phyloP scores from a whole-genome alignment of 768 basidiomycete genomes.

The Suillus americanus region DNA sequence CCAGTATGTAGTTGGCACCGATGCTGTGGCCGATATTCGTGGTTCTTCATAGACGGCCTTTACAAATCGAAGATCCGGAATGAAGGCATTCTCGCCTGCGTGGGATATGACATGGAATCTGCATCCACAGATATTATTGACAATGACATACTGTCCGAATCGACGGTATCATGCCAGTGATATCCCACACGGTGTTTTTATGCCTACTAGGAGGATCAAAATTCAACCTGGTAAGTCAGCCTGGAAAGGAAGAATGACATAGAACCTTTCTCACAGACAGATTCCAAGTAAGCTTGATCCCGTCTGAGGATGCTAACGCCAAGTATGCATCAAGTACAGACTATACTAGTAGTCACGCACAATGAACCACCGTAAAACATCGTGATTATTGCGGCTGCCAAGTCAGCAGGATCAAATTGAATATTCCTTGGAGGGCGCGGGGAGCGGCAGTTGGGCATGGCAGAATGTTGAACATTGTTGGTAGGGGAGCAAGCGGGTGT shows the following conservation, averaged over 20 bases:
- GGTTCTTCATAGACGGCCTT: neutral
- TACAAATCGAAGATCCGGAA: neutral
- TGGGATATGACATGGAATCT: neutral
- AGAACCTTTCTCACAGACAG: neutral
- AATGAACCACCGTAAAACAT: neutral
- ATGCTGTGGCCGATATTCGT: neutral
- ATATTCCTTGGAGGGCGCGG: neutral
- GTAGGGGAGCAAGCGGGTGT: neutral
- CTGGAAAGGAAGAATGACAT: neutral
- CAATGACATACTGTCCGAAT: neutral
- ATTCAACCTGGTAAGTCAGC: neutral
- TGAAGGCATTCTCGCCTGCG: neutral
- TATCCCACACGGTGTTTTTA: neutral
- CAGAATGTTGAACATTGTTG: neutral
- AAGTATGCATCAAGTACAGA: neutral
- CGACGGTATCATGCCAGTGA: neutral
- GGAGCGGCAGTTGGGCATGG: neutral
- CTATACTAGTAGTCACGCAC: neutral
- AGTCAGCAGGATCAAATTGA: neutral
- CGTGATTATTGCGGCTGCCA: neutral
- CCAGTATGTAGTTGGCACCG: neutral
- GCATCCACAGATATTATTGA: too few relatives aligned
- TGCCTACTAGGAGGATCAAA: neutral
- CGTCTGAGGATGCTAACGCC: neutral
- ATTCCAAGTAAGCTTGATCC: too few relatives aligned